Evolutionary conservation across 2,329 filamentous ascomycete species (phyloP).

Genomic region (Stachybotrys chlorohalonatus): DNA sequence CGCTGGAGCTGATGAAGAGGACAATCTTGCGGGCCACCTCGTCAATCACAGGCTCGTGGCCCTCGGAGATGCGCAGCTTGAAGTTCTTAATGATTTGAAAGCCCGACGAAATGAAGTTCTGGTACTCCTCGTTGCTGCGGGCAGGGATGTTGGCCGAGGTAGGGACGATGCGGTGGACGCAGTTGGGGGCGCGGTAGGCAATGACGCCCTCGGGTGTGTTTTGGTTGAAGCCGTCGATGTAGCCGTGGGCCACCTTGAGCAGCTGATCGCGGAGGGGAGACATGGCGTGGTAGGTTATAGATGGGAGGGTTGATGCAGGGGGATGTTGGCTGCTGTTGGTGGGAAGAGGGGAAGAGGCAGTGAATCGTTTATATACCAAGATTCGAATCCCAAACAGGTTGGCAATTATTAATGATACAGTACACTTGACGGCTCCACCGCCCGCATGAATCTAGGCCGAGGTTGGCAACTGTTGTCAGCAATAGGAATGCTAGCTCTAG

Average conservation of each 20-base stretch:
- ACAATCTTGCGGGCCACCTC: slow-evolving; percentile 38
- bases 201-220: slow-evolving; percentile 4
- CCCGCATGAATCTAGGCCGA: neutral
- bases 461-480: neutral
- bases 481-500: neutral
- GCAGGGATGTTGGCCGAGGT: neutral
- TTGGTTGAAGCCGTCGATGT: neutral
- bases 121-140: slow-evolving; percentile 3
- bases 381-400: too few relatives aligned
- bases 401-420: too few relatives aligned
- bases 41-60: slow-evolving; percentile 2
- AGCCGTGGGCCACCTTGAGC: neutral
- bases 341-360: neutral
- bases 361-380: neutral
- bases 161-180: slow-evolving; percentile 1
- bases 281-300: neutral
- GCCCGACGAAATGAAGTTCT: slow-evolving; percentile 1
- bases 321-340: too few relatives aligned
- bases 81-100: slow-evolving; percentile 2
- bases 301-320: neutral
- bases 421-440: neutral
- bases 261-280: neutral
- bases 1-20: slow-evolving; percentile 36
- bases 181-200: slow-evolving; percentile 1
- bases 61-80: slow-evolving; percentile 1